These are phyloP conservation scores for Solanum lignicaule DNA, from an alignment of 257 asterid species.

Conservation along the genomic window DNA sequence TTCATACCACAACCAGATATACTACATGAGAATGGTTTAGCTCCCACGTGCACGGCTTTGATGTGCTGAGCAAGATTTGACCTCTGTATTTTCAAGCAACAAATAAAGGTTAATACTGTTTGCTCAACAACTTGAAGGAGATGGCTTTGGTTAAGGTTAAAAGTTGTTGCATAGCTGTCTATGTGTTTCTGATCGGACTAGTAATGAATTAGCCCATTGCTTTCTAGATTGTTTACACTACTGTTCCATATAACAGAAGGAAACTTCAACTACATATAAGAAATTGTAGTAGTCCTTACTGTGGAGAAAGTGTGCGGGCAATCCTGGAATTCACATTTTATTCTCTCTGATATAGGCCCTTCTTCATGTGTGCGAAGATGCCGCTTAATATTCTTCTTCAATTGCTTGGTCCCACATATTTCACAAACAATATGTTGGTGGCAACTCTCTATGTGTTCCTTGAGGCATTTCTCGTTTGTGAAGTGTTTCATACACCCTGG, in stretches of 20 bases:
- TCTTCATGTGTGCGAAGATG: conserved; percentile 62
- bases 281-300: conserved; percentile 22
- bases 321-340: conserved; percentile 46
- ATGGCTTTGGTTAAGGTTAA: neutral
- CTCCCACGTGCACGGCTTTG: conserved; percentile 58
- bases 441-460: conserved; percentile 53
- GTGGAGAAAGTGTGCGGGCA: conserved; percentile 54
- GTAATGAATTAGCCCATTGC: neutral
- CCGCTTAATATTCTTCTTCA: conserved; percentile 81
- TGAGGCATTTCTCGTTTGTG: conserved; percentile 59
- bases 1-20: conserved; percentile 51
- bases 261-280: neutral
- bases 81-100: conserved; percentile 24
- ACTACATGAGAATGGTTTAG: conserved; percentile 52
- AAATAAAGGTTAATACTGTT: neutral
- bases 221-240: neutral
- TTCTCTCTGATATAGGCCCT: conserved; percentile 19
- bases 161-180: neutral
- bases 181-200: neutral
- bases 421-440: conserved; percentile 65
- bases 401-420: conserved; percentile 63
- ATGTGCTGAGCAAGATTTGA: conserved; percentile 74
- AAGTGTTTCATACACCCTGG: conserved; percentile 81
- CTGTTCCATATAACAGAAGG: neutral
- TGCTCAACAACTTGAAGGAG: neutral